Evolutionary conservation across 2,329 filamentous ascomycete species (phyloP), one percentile per base, ranked within the genome.

Genomic region (Clarireedia paspali): DNA sequence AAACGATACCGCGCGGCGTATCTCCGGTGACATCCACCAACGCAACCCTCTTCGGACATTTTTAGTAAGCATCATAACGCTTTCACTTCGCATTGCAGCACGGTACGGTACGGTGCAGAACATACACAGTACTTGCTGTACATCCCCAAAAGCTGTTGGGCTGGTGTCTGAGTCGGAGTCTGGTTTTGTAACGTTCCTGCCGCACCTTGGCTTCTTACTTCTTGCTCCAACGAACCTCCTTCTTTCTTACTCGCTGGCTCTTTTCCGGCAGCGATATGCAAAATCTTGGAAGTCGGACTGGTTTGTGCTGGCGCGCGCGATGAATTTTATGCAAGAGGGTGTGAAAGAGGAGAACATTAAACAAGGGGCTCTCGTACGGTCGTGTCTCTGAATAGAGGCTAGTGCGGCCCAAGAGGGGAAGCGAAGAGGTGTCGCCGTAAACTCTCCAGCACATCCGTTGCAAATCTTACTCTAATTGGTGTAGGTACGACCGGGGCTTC

Each of bases 261-360:
- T 20, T 24, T 36, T 50, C 26, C 23, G 49, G 26, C 48, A 23
- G 45, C 4, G 39, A 39, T 38, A 48, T 36, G 23, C 23, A 40
- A 45, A 4, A 27, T 39, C 27, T 38, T 45, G 26, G 26, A n/a
- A 23, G 24, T 39, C 42, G 42, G 20, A 47, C 40, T 53, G 14
- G 17, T 27, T 49, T 15, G 34, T 55, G 46, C 52, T 50, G 38
- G 52, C 52, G 46, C 52, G 52, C 52, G 52, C 46, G 52, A 55
- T 20, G 26, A 23, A 0, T 39, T 36, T 55, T 50, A 55, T 55
- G 53, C 53, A 50, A 44, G 46, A 36, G 40, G 38, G 36, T 55
- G 52, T 42, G 36, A 50, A 42, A n/a, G 23, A 45, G 20, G 20
- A 36, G 48, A 34, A 17, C 23, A 42, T 34, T 54, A 14, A 49